Conservation (phyloP, 1,284 basidiomycete species). For the Malassezia equina region DNA sequence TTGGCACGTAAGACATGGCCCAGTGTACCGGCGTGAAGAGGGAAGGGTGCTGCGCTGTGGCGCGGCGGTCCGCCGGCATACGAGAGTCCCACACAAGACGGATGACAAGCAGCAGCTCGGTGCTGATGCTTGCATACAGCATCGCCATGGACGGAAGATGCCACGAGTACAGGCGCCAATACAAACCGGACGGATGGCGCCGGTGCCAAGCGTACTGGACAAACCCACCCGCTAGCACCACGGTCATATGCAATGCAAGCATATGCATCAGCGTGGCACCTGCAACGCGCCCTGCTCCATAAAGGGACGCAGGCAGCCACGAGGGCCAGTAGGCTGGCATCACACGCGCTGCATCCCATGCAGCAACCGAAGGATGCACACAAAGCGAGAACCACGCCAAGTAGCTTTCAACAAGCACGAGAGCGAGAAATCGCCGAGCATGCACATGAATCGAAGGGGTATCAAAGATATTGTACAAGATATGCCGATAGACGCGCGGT, state of each 20-base stretch:
- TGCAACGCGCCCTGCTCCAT: not conserved
- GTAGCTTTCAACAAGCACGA: constrained; percentile 17
- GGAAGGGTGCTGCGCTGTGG: not conserved
- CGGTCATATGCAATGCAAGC: not conserved
- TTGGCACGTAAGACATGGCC: not conserved
- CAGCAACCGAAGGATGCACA: not conserved
- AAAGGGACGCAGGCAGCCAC: not conserved
- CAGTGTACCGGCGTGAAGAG: not conserved
- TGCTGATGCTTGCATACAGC: constrained; percentile 13
- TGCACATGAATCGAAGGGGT: not conserved
- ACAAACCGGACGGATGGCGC: not conserved
- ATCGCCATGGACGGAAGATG: constrained; percentile 13
- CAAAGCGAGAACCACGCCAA: constrained; percentile 17
- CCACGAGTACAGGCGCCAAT: not conserved
- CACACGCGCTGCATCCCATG: not conserved
- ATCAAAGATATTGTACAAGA: constrained; percentile 16
- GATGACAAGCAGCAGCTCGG: constrained; percentile 12
- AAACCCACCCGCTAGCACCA: not conserved
- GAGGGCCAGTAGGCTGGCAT: not conserved
- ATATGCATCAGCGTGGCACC: constrained; percentile 1
- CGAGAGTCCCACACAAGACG: constrained; percentile 18
- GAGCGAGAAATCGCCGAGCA: constrained; percentile 6
- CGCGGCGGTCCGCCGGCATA: not conserved
- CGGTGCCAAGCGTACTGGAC: not conserved
- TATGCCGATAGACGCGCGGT: constrained; percentile 20